Percentiles rank a stretch among this genome's conserved stretches.
Conservation (phyloP, 352 stramenopile genomes). For the Pythium aphanidermatum region DNA sequence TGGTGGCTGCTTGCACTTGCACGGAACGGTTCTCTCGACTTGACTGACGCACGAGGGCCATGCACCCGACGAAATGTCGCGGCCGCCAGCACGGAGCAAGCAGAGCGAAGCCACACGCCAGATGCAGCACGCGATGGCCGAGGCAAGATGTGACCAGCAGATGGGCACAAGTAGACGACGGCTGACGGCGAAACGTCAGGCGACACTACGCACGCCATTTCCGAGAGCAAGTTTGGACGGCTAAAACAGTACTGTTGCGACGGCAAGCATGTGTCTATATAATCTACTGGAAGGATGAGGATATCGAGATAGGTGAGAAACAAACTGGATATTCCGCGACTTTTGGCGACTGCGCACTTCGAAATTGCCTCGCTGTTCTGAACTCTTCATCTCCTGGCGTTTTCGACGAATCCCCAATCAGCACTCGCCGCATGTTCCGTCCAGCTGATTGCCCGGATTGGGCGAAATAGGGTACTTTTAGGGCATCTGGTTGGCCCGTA, state of each 20-base stretch:
- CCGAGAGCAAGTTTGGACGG: neutral
- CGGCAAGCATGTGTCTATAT: no score
- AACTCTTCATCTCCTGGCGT: slow-evolving; percentile 2
- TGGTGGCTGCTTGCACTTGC: neutral
- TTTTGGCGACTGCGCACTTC: slow-evolving; percentile 7
- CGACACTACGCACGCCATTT: slow-evolving; percentile 3
- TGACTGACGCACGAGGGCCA: no score
- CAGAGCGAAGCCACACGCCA: slow-evolving; percentile 5
- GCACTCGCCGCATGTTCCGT: no score
- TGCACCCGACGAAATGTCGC: no score
- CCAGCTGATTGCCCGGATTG: no score
- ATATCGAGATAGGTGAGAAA: no score
- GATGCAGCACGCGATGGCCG: neutral
- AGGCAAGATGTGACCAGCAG: neutral
- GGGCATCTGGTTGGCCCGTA: no score
- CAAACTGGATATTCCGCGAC: no score
- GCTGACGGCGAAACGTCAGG: slow-evolving; percentile 6
- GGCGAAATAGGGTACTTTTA: no score
- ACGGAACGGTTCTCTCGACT: no score
- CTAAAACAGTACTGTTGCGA: slow-evolving; percentile 4
- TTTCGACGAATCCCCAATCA: no score
- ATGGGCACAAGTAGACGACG: slow-evolving; percentile 15
- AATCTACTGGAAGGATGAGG: no score
- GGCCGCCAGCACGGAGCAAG: neutral
- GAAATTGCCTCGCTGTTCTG: slow-evolving; percentile 3